phyloP scores from a whole-genome alignment of 2,329 filamentous ascomycete genomes.

The Alternaria dauci region DNA sequence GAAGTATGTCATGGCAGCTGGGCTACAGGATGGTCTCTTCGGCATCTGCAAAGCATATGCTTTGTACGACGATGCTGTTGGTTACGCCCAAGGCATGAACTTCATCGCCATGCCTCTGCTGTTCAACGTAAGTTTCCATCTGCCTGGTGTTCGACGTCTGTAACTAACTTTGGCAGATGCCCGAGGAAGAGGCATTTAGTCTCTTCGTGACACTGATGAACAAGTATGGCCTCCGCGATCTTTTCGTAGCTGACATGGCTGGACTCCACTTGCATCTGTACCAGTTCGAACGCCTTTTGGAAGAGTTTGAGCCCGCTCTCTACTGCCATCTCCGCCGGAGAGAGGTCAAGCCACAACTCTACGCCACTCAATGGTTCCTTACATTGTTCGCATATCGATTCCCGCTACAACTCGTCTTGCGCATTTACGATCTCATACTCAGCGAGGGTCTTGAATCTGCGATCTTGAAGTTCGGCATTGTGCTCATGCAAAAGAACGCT shows the following conservation, averaged over 20 bases:
- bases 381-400: slow-evolving; percentile 99
- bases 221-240: slow-evolving; percentile 88
- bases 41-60: slow-evolving; percentile 98
- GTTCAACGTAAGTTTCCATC: slow-evolving; percentile 75
- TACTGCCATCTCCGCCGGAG: slow-evolving; percentile 93
- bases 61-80: slow-evolving; percentile 90
- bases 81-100: slow-evolving; percentile 99
- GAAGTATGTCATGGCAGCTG: slow-evolving; percentile 90
- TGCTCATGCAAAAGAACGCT: slow-evolving; percentile 95
- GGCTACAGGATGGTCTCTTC: slow-evolving; percentile 91
- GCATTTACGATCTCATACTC: slow-evolving; percentile 94
- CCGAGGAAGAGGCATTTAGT: slow-evolving; percentile 95
- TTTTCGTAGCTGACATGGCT: slow-evolving; percentile 96
- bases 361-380: slow-evolving; percentile 98
- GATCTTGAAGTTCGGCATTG: slow-evolving; percentile 92
- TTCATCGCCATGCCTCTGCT: slow-evolving; percentile 96
- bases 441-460: slow-evolving; percentile 88
- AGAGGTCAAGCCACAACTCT: slow-evolving; percentile 88
- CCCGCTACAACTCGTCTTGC: slow-evolving; percentile 91
- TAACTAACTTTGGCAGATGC: slow-evolving; percentile 72
- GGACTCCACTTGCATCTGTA: slow-evolving; percentile 92
- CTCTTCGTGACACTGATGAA: slow-evolving; percentile 95
- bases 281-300: slow-evolving; percentile 91
- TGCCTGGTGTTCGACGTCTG: slow-evolving; percentile 69
- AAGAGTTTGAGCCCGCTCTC: slow-evolving; percentile 91